A percentile compares a stretch with the other conserved stretches of the same genome.
phyloP scores from a whole-genome alignment of 2,329 filamentous ascomycete species.

The Sordariomycetes sp. region DNA sequence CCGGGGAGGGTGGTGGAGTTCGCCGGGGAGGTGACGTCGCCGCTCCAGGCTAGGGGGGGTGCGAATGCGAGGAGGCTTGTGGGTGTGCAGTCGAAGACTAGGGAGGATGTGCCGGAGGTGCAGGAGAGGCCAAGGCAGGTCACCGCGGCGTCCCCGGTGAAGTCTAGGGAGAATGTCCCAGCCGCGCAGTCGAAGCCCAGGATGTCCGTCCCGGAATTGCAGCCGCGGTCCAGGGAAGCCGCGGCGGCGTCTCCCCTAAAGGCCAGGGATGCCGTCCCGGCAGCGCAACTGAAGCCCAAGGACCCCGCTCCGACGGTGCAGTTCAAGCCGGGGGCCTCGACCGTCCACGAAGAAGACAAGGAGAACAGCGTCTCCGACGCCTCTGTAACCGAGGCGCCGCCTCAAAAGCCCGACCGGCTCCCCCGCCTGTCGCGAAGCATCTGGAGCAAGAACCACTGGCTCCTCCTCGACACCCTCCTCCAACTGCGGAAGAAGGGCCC shows the following conservation, averaged over 20 bases:
- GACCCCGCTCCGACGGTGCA: constrained; percentile 16
- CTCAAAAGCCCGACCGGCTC: neutral
- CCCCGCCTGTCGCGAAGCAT: constrained; percentile 22
- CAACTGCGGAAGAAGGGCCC: constrained; percentile 30
- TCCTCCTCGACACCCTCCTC: constrained; percentile 35
- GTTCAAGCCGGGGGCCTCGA: constrained; percentile 4
- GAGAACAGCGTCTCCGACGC: constrained; percentile 16
- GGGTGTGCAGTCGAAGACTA: neutral
- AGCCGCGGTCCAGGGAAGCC: too few species aligned
- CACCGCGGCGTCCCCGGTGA: neutral
- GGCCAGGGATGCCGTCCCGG: too few species aligned
- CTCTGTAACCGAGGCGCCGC: constrained; percentile 5
- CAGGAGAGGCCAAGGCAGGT: neutral
- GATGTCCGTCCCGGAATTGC: too few species aligned
- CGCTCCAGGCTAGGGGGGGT: constrained; percentile 17
- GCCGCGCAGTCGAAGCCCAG: neutral
- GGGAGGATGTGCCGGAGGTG: too few species aligned
- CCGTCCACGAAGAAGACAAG: constrained; percentile 13
- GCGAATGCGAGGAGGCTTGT: neutral
- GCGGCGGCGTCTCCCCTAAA: too few species aligned
- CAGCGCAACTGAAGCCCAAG: neutral
- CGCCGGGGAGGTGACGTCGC: constrained; percentile 34
- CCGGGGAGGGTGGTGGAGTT: constrained; percentile 47
- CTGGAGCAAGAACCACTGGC: constrained; percentile 40
- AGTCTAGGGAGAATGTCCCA: neutral